Conservation (phyloP, 257 asterid species). For the Solanum virginianum region DNA sequence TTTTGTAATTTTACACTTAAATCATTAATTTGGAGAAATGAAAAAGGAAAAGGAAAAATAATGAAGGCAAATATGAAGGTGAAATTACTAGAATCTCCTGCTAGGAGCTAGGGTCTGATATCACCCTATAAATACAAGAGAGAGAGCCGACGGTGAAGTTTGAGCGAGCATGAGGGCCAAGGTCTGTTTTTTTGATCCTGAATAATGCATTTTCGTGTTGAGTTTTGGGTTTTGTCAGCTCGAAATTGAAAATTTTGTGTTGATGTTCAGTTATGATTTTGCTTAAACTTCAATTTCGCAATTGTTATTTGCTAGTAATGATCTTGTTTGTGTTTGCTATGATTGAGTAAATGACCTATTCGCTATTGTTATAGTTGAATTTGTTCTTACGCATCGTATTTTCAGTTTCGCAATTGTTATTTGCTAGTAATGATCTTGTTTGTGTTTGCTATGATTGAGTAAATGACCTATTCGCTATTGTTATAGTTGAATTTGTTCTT, state of each 20-base stretch:
- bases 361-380: background rate
- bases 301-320: background rate
- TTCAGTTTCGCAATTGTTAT: too few relatives aligned
- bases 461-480: background rate
- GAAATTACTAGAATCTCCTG: background rate
- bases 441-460: background rate
- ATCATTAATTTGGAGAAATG: background rate
- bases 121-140: background rate
- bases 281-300: background rate
- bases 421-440: too few relatives aligned
- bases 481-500: background rate
- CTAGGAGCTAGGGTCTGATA: constrained; percentile 5
- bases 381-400: background rate
- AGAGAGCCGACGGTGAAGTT: background rate
- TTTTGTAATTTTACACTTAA: background rate
- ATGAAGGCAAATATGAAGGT: background rate
- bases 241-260: background rate
- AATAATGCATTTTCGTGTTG: background rate
- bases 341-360: background rate
- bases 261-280: background rate
- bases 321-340: background rate
- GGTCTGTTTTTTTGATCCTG: background rate
- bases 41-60: background rate
- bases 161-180: constrained; percentile 14
- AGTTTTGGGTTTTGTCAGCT: background rate